phyloP scores from a whole-genome alignment of 2,329 filamentous ascomycete genomes.

The Penicillium sp. region DNA sequence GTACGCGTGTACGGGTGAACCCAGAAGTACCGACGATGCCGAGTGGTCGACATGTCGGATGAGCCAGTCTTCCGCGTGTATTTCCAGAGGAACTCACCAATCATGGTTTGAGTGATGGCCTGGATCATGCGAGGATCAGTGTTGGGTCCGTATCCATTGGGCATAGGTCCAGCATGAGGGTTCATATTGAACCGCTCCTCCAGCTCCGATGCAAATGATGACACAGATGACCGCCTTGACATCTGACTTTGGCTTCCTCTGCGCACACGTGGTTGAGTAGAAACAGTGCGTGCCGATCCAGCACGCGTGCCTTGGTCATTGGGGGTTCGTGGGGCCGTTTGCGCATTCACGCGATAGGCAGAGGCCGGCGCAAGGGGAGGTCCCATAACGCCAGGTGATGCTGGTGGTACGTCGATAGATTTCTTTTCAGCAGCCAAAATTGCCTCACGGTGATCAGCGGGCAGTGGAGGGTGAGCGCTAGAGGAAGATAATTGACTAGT shows the following conservation, averaged over 20 bases:
- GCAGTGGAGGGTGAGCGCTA: conserved; percentile 68
- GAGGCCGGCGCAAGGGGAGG: conserved; percentile 83
- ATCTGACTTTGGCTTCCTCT: conserved; percentile 42
- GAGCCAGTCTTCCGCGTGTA: conserved; percentile 95
- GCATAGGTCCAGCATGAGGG: conserved; percentile 49
- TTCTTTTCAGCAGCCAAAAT: conserved; percentile 76
- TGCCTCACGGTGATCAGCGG: conserved; percentile 75
- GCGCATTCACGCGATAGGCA: conserved; percentile 56
- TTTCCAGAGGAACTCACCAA: conserved; percentile 98
- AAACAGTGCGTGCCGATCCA: conserved; percentile 49
- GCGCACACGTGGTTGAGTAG: conserved; percentile 59
- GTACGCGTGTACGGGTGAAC: conserved; percentile 96
- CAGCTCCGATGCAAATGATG: conserved; percentile 92
- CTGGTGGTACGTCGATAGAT: conserved; percentile 48
- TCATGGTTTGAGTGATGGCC: conserved; percentile 99
- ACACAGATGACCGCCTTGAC: conserved; percentile 79
- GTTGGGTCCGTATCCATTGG: conserved; percentile 63
- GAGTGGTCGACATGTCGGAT: conserved; percentile 80
- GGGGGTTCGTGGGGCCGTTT: conserved; percentile 62
- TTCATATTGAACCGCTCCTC: conserved; percentile 86
- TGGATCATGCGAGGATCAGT: conserved; percentile 98
- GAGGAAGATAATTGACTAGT: conserved; percentile 61
- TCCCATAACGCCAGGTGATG: conserved; percentile 64
- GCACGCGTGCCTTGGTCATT: conserved; percentile 50
- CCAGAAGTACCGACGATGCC: conserved; percentile 97